Conservation (phyloP, 768 basidiomycete species). For the Termitomyces titanicus region DNA sequence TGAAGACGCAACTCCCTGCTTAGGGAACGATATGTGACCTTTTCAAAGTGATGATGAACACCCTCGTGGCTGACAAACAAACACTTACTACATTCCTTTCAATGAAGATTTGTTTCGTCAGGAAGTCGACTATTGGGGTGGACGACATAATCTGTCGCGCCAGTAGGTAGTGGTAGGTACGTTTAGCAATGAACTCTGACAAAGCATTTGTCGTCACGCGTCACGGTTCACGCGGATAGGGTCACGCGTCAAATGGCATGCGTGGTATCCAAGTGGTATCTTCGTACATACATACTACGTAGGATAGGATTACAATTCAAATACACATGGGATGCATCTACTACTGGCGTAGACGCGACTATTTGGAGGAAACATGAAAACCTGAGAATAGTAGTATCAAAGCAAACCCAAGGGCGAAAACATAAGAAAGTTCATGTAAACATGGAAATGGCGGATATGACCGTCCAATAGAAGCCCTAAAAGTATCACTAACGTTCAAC, state of each 20-base stretch:
- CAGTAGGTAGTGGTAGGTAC: no score
- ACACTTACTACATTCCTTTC: slow-evolving; percentile 43
- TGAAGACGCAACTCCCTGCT: slow-evolving; percentile 70
- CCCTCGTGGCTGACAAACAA: neutral
- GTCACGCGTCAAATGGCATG: slow-evolving; percentile 15
- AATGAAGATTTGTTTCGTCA: slow-evolving; percentile 49
- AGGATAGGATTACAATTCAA: no score
- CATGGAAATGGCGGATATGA: neutral
- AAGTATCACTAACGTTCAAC: neutral
- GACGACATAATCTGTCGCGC: slow-evolving; percentile 37
- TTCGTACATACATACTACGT: no score
- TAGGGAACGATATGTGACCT: slow-evolving; percentile 80
- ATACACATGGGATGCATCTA: neutral
- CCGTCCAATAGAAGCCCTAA: neutral
- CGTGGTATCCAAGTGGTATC: no score
- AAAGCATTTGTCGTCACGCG: neutral
- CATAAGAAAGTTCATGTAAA: slow-evolving; percentile 2
- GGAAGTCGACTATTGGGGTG: slow-evolving; percentile 39
- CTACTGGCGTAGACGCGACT: neutral
- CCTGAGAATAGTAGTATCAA: neutral
- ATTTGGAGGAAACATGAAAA: neutral
- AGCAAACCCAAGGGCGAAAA: neutral
- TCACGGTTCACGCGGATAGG: slow-evolving; percentile 10
- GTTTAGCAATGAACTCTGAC: no score
- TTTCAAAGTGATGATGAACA: neutral